phyloP scores from a whole-genome alignment of 176 grass and related monocot species.

The Canna indica region DNA sequence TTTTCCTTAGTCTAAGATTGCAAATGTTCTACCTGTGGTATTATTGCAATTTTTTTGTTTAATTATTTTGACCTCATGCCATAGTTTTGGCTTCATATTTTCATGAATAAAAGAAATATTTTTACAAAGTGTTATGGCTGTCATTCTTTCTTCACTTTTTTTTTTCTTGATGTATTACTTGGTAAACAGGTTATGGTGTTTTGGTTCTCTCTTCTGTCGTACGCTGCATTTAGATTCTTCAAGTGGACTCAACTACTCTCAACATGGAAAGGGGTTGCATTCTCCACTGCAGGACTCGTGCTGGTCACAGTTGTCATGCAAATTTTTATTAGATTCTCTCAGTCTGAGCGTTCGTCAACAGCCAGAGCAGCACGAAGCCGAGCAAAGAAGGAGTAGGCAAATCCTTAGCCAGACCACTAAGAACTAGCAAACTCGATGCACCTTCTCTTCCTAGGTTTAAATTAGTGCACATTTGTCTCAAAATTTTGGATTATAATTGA shows the following conservation, averaged over 20 bases:
- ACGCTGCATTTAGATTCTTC: slow-evolving; percentile 49
- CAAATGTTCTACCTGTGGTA: too few relatives aligned
- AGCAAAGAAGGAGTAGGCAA: slow-evolving; percentile 43
- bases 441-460: background rate
- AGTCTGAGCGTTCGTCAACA: slow-evolving; percentile 45
- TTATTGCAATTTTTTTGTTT: too few relatives aligned
- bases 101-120: too few relatives aligned
- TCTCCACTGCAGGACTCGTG: slow-evolving; percentile 28
- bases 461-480: background rate
- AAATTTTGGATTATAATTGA: background rate
- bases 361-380: slow-evolving; percentile 45
- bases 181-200: slow-evolving; percentile 48
- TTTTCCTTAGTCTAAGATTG: too few relatives aligned
- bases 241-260: slow-evolving; percentile 50
- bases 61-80: background rate
- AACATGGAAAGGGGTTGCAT: slow-evolving; percentile 50
- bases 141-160: too few relatives aligned
- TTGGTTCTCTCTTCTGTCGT: slow-evolving; percentile 54
- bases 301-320: slow-evolving; percentile 55
- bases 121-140: too few relatives aligned
- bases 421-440: background rate
- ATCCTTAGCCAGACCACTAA: background rate
- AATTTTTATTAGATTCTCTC: slow-evolving; percentile 53
- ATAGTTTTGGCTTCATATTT: too few relatives aligned
- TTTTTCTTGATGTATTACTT: background rate